These are phyloP conservation scores for Fusarium decemcellulare DNA, from an alignment of 2,329 filamentous ascomycete genomes.

Conservation along the genomic window DNA sequence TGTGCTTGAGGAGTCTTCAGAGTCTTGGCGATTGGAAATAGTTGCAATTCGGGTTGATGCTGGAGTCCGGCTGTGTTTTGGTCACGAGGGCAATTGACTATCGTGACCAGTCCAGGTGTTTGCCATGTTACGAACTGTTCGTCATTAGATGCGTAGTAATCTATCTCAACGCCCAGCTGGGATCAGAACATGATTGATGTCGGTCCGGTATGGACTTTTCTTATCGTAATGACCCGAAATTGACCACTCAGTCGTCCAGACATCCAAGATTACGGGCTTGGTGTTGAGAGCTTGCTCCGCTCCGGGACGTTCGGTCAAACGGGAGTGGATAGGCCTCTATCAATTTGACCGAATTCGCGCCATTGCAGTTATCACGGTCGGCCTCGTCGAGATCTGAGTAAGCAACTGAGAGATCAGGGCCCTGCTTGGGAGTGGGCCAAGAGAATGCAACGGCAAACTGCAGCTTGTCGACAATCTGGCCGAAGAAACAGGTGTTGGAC, in stretches of 20 bases:
- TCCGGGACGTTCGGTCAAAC: background rate
- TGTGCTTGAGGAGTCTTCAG: background rate
- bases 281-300: background rate
- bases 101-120: too few species aligned
- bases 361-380: background rate
- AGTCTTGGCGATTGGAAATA: background rate
- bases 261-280: too few species aligned
- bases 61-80: background rate
- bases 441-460: background rate
- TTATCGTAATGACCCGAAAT: too few species aligned
- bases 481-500: background rate
- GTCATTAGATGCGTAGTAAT: too few species aligned
- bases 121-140: too few species aligned
- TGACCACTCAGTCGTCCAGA: too few species aligned
- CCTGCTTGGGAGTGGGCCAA: background rate
- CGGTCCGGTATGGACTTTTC: too few species aligned
- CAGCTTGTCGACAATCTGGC: background rate
- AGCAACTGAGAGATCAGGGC: background rate
- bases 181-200: too few species aligned
- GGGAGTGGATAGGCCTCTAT: background rate
- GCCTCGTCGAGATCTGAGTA: background rate
- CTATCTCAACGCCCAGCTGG: too few species aligned
- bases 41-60: background rate
- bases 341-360: slow-evolving; percentile 6
- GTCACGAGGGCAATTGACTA: background rate